Base-by-base conservation (phyloP, 2,329 filamentous ascomycete species). In the Aspergillus amoenus region DNA sequence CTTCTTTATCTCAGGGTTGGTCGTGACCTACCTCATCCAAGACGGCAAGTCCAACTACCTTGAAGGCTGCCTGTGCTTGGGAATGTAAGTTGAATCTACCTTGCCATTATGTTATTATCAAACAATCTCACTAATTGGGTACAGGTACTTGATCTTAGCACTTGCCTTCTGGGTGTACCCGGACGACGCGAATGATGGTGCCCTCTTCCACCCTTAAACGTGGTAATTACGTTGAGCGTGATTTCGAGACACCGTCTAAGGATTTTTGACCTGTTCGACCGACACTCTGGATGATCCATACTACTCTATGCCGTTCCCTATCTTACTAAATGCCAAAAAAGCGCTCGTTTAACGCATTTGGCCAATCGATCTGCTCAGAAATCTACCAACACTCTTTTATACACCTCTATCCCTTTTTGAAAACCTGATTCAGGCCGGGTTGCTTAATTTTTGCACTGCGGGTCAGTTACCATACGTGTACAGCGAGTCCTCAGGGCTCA, bases 11-110 rank as follows among this genome's bases (percentile, higher is more conserved):
- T 89, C 87, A 9, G 88, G 90, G 2, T 75, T 92, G 42, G 88
- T 92, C 32, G 88, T 91, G 34, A 90, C 76, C 8, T 56, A 92
- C 86, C 73, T 89, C 3, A 88, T 93, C 43, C 87, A 90, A 69
- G 90, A 93, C 68, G 90, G 90, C 67, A 90, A 89, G 73, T 90
- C 87, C 13, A 94, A 93, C 73, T 93, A 93, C 65, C 83, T 93
- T 21, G 90, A 93, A 72, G 90, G 90, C 44, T 88, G 88, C 47
- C 89, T 93, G 84, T 82, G 86, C 55, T 64, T 83, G 60, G 81
- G 81, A 68, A 78, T 82, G 80, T 82, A 76, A 59, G 75, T 79
- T 37, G 34, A 37, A 37, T 49, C 13, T 57, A n/a, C 15, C 9
- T 4, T 18, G 13, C 43, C 9, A 52, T 52, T 8, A n/a, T n/a